phyloP scores from a whole-genome alignment of 2,329 filamentous ascomycete species.

The Fusarium abutilonis region DNA sequence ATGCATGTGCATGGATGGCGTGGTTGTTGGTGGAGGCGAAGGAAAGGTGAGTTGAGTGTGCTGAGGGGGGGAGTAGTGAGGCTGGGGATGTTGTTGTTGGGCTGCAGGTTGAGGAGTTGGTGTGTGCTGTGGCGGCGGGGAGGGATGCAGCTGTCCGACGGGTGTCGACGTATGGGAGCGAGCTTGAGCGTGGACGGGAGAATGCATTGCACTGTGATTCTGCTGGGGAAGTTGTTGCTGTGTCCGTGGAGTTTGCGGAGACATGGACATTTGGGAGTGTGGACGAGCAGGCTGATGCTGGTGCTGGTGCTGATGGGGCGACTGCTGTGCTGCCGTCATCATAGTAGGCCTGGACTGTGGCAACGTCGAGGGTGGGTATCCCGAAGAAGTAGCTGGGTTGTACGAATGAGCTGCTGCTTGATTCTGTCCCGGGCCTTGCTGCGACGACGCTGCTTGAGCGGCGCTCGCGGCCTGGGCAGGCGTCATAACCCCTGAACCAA shows the following conservation, averaged over 20 bases:
- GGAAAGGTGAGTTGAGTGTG: constrained; percentile 39
- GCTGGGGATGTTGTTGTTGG: constrained; percentile 26
- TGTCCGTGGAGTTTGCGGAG: constrained; percentile 45
- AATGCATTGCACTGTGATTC: constrained; percentile 36
- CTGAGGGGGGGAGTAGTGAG: constrained; percentile 26
- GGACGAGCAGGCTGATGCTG: constrained; percentile 39
- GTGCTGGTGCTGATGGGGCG: constrained; percentile 45
- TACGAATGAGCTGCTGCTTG: constrained; percentile 29
- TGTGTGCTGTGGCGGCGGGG: constrained; percentile 40
- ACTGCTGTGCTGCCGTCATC: constrained; percentile 47
- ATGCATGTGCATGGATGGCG: constrained; percentile 40
- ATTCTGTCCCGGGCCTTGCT: constrained; percentile 32
- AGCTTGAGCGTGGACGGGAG: constrained; percentile 37
- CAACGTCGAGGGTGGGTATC: constrained; percentile 44
- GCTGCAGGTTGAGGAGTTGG: constrained; percentile 38
- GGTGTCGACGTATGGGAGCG: constrained; percentile 45
- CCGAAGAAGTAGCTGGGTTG: constrained; percentile 34
- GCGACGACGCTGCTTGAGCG: constrained; percentile 43
- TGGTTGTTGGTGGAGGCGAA: constrained; percentile 25
- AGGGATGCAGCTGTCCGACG: constrained; percentile 41
- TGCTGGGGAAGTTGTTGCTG: constrained; percentile 36
- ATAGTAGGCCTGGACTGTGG: constrained; percentile 43
- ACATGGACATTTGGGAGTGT: constrained; percentile 45
- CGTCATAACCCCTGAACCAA: constrained; percentile 47
- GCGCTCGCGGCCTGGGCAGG: constrained; percentile 49